Evolutionary conservation across 345 rosid species (phyloP).

Genomic region (Hevea brasiliensis): DNA sequence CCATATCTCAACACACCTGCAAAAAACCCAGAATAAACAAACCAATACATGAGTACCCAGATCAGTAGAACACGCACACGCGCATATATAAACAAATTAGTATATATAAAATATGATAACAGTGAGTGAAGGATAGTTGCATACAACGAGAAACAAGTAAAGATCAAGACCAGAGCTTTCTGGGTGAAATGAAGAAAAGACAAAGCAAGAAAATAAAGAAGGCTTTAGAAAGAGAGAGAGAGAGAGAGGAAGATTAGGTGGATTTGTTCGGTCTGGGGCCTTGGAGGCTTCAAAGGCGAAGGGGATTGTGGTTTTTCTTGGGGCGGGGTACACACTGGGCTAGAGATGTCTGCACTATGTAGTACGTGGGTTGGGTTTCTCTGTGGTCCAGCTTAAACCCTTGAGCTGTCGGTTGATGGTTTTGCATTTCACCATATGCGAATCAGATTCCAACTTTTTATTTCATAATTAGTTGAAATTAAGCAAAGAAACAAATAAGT

Average conservation of each 20-base stretch:
- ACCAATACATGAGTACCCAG: neutral
- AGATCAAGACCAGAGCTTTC: neutral
- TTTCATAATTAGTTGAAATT: no score
- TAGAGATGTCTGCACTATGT: no score
- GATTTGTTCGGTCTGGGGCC: neutral
- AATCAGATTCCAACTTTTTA: no score
- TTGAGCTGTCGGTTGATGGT: neutral
- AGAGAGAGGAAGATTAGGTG: neutral
- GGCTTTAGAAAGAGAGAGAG: no score
- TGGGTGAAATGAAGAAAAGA: neutral
- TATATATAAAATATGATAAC: no score
- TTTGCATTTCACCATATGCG: no score
- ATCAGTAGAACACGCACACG: neutral
- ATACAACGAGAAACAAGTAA: neutral
- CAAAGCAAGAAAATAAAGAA: neutral
- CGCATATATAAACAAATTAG: neutral
- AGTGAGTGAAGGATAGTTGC: neutral
- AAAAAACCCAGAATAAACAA: neutral
- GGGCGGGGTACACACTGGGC: conserved; percentile 2
- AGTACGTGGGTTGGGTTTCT: neutral
- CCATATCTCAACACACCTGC: conserved; percentile 19
- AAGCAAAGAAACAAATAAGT: no score
- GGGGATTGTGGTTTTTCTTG: neutral
- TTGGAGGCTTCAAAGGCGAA: no score
- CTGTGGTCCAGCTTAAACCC: conserved; percentile 1